Evolutionary conservation across 331 rosid species (phyloP).

Genomic region (Quercus phellos): DNA sequence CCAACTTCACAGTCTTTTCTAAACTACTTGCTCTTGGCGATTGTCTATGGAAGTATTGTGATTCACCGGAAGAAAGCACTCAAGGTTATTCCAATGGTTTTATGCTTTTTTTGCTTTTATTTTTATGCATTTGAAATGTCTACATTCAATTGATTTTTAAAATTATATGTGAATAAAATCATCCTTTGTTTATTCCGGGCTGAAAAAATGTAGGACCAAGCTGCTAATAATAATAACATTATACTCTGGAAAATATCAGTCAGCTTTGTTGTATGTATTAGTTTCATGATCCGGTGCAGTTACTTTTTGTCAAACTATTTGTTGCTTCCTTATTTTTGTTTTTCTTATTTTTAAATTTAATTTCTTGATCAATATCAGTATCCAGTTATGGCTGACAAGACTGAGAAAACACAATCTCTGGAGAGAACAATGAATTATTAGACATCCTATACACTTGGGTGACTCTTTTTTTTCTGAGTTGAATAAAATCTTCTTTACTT

Average conservation of each 20-base stretch:
- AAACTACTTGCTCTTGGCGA: conserved; percentile 64
- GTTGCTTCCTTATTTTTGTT: neutral
- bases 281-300: neutral
- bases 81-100: conserved; percentile 42
- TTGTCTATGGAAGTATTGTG: conserved; percentile 57
- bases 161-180: neutral
- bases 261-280: neutral
- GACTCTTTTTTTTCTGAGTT: too few relatives aligned
- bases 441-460: too few relatives aligned
- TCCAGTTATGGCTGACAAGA: neutral
- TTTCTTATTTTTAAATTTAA: neutral
- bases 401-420: neutral
- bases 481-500: too few relatives aligned
- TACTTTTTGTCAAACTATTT: neutral
- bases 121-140: neutral
- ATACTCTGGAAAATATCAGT: neutral
- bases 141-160: neutral
- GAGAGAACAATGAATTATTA: neutral
- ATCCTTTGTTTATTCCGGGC: neutral
- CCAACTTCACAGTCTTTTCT: conserved; percentile 90
- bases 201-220: neutral
- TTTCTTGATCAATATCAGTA: neutral
- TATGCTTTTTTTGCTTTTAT: neutral
- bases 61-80: conserved; percentile 48
- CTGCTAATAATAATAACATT: neutral